phyloP scores from a whole-genome alignment of 768 basidiomycete species.

The Ephemerocybe angulata region DNA sequence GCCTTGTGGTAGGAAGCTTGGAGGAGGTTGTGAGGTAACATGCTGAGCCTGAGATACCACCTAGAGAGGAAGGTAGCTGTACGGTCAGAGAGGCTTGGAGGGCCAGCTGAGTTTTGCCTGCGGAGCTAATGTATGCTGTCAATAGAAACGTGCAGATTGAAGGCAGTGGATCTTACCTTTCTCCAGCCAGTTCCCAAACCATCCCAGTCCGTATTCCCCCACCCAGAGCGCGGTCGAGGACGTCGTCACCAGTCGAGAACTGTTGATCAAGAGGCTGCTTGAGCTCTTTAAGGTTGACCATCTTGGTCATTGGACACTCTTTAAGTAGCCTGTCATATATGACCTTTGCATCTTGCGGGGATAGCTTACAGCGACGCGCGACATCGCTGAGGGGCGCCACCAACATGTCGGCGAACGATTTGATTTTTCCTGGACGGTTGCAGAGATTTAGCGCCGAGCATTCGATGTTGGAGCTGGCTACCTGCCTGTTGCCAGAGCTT shows the following conservation, averaged over 20 bases:
- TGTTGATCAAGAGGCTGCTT: slow-evolving; percentile 28
- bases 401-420: slow-evolving; percentile 4
- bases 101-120: slow-evolving; percentile 92
- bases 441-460: too few relatives aligned
- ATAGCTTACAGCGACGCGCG: slow-evolving; percentile 4
- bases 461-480: background rate
- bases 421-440: slow-evolving; percentile 6
- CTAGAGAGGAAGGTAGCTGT: slow-evolving; percentile 58
- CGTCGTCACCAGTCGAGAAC: slow-evolving; percentile 71
- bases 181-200: slow-evolving; percentile 86
- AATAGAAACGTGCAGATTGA: slow-evolving; percentile 5
- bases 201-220: slow-evolving; percentile 78
- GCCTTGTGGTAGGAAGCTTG: slow-evolving; percentile 60
- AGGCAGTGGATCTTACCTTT: slow-evolving; percentile 59
- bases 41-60: slow-evolving; percentile 62
- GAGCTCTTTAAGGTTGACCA: background rate
- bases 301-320: background rate
- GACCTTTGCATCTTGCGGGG: slow-evolving; percentile 5
- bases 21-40: slow-evolving; percentile 79
- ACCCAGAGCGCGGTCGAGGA: slow-evolving; percentile 66
- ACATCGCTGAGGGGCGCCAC: slow-evolving; percentile 7
- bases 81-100: slow-evolving; percentile 78
- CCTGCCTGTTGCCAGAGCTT: background rate
- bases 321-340: slow-evolving; percentile 8
- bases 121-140: slow-evolving; percentile 51